Evolutionary conservation across 176 grass and related monocot genomes (phyloP).

Genomic region (Tillandsia leiboldiana): DNA sequence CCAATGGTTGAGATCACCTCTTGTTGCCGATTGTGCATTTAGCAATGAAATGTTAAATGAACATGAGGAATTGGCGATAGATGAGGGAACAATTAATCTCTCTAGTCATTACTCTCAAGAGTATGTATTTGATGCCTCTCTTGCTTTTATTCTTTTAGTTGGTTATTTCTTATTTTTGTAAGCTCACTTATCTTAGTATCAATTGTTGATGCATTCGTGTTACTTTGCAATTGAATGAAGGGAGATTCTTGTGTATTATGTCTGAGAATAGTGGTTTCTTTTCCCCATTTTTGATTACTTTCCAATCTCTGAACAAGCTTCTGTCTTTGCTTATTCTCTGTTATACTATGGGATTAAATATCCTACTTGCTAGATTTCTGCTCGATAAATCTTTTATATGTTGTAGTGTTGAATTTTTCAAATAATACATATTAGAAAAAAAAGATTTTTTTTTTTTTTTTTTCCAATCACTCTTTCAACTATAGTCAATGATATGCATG

Average conservation of each 20-base stretch:
- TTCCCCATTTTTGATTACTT: not conserved
- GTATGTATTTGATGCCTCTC: slow-evolving; percentile 37
- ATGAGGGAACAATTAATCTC: slow-evolving; percentile 77
- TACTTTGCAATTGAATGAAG: not conserved
- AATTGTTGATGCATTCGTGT: not conserved
- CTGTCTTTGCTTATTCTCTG: too few relatives aligned
- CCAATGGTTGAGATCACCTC: slow-evolving; percentile 41
- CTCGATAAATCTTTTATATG: too few relatives aligned
- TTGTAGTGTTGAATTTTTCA: too few relatives aligned
- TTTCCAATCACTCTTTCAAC: too few relatives aligned
- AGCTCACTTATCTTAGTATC: not conserved
- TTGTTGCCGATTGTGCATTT: slow-evolving; percentile 39
- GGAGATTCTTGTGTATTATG: not conserved
- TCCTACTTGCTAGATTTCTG: too few relatives aligned
- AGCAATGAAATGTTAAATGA: slow-evolving; percentile 46
- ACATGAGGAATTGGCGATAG: slow-evolving; percentile 49
- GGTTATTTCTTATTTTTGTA: not conserved
- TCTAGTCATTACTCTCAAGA: slow-evolving; percentile 84
- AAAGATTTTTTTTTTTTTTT: too few relatives aligned
- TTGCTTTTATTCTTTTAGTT: not conserved
- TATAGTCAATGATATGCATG: too few relatives aligned
- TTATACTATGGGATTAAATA: too few relatives aligned
- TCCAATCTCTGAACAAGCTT: not conserved
- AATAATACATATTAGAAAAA: too few relatives aligned
- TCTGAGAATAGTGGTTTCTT: not conserved